Conservation (phyloP, 2,329 filamentous ascomycete genomes). For the Sporothrix luriei region DNA sequence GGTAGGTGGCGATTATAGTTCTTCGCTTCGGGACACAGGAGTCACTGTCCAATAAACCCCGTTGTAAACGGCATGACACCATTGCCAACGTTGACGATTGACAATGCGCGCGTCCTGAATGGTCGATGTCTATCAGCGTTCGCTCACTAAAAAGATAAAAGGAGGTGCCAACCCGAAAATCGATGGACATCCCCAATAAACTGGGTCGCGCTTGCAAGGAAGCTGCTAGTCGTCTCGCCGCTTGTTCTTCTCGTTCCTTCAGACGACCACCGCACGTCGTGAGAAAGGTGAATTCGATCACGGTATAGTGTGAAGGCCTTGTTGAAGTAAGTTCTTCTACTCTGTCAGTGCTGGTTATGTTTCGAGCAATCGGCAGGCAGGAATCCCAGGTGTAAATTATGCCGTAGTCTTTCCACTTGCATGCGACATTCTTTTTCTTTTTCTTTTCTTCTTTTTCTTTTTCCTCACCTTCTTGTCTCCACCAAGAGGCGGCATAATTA, state of each 20-base stretch:
- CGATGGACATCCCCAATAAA: constrained; percentile 7
- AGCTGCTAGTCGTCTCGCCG: background rate
- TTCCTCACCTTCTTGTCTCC: constrained; percentile 3
- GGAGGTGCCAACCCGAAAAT: background rate
- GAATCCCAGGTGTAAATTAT: no score
- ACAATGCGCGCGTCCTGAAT: constrained; percentile 30
- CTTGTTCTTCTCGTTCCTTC: no score
- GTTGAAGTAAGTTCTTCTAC: no score
- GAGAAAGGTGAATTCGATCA: no score
- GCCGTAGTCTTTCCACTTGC: no score
- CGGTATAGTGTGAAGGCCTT: no score
- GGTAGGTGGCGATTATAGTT: constrained; percentile 11
- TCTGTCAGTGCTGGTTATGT: no score
- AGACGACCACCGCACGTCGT: no score
- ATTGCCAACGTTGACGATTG: constrained; percentile 17
- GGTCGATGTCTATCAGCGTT: background rate
- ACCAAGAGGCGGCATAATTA: background rate
- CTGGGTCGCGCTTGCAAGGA: no score
- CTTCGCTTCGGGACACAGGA: constrained; percentile 21
- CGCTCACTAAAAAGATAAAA: constrained; percentile 14
- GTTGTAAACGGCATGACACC: constrained; percentile 28
- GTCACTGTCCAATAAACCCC: constrained; percentile 25
- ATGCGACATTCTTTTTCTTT: background rate
- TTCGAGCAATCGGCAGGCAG: no score
- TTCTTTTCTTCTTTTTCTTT: background rate